A percentile compares a stretch with the other conserved stretches of the same genome.
phyloP scores from a whole-genome alignment of 768 basidiomycete genomes.

The Boletus patriciae region DNA sequence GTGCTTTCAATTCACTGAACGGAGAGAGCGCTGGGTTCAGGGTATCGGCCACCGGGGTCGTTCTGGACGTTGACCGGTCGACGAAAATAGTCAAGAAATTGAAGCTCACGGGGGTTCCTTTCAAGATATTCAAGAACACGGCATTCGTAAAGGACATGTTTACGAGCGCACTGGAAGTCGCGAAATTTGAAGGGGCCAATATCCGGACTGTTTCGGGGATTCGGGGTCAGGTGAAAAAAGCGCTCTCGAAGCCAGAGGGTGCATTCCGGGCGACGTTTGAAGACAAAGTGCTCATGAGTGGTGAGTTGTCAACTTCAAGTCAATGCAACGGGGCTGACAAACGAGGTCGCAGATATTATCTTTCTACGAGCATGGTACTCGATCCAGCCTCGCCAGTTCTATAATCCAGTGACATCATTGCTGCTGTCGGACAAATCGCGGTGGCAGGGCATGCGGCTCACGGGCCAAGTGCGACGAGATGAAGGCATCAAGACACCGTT shows the following conservation, averaged over 20 bases:
- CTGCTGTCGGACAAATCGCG: slow-evolving; percentile 76
- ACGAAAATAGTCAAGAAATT: slow-evolving; percentile 97
- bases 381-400: slow-evolving; percentile 91
- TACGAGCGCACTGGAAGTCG: slow-evolving; percentile 86
- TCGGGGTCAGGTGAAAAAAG: slow-evolving; percentile 96
- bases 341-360: slow-evolving; percentile 65
- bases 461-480: slow-evolving; percentile 88
- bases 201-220: slow-evolving; percentile 94
- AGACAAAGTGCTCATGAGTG: slow-evolving; percentile 95
- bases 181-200: slow-evolving; percentile 98
- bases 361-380: slow-evolving; percentile 98
- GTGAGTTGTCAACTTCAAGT: slow-evolving; percentile 46
- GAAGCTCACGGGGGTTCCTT: slow-evolving; percentile 92
- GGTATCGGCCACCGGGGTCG: slow-evolving; percentile 90
- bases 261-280: slow-evolving; percentile 97
- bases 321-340: neutral
- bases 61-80: slow-evolving; percentile 89
- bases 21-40: slow-evolving; percentile 76
- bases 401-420: slow-evolving; percentile 93
- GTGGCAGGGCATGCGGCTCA: slow-evolving; percentile 96
- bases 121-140: slow-evolving; percentile 99
- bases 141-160: slow-evolving; percentile 99
- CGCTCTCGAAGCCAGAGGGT: slow-evolving; percentile 91
- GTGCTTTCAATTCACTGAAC: slow-evolving; percentile 87
- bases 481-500: slow-evolving; percentile 80